Conservation (phyloP, 2,329 filamentous ascomycete genomes). For the Ophiostoma angusticollis region DNA sequence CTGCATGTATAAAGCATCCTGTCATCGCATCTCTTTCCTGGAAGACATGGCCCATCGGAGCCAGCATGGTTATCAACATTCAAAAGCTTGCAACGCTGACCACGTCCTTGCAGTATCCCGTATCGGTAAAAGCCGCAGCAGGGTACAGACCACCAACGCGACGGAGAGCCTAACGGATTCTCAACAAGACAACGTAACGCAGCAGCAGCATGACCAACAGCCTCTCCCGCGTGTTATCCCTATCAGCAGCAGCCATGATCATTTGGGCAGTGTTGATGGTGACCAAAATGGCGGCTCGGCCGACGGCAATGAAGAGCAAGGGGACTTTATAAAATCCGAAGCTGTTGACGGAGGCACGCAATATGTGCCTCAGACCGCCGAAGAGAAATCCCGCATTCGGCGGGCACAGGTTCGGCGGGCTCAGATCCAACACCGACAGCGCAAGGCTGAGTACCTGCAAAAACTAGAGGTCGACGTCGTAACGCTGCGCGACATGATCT, state of each 20-base stretch:
- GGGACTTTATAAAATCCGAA: neutral
- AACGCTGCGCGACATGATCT: conserved; percentile 34
- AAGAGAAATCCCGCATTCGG: conserved; percentile 32
- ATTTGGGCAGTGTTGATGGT: conserved; percentile 2
- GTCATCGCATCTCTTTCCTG: too few relatives aligned
- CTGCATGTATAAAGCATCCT: too few relatives aligned
- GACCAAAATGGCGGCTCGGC: conserved; percentile 1
- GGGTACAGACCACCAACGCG: neutral
- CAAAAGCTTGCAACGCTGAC: conserved; percentile 3
- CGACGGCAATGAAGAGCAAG: conserved; percentile 1
- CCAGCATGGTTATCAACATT: conserved; percentile 1
- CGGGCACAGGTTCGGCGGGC: conserved; percentile 40
- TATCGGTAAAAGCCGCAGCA: conserved; percentile 1
- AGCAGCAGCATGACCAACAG: too few relatives aligned
- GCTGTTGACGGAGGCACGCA: too few relatives aligned
- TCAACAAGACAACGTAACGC: neutral
- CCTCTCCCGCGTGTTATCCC: too few relatives aligned
- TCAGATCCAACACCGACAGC: conserved; percentile 42
- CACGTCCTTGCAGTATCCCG: conserved; percentile 2
- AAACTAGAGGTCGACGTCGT: conserved; percentile 40
- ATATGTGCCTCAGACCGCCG: too few relatives aligned
- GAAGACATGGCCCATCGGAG: neutral
- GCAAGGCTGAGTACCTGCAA: conserved; percentile 42
- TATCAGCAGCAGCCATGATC: neutral
- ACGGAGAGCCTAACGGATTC: neutral